A percentile compares a stretch with the other conserved stretches of the same genome.
Evolutionary conservation across 768 basidiomycete genomes (phyloP).

Genomic region (Porphyrellus cyaneotinctus): DNA sequence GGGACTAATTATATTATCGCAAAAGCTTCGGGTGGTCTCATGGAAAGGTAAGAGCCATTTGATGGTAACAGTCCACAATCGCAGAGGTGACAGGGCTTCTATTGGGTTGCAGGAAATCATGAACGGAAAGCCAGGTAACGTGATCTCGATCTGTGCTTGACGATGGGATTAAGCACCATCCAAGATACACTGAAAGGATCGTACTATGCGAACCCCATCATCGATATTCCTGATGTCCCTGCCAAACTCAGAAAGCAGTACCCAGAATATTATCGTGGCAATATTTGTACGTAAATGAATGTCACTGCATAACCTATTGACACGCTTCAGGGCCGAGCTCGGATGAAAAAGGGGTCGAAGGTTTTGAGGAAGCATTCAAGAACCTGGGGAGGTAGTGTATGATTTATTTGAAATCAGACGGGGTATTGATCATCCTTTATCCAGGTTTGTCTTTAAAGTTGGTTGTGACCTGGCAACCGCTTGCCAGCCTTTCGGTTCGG

Average conservation of each 20-base stretch:
- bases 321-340: constrained; percentile 54
- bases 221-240: constrained; percentile 63
- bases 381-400: constrained; percentile 59
- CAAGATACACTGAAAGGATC: constrained; percentile 86
- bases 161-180: background rate
- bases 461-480: constrained; percentile 80
- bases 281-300: constrained; percentile 64
- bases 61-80: background rate
- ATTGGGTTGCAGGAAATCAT: constrained; percentile 69
- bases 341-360: constrained; percentile 59
- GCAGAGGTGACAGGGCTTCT: background rate
- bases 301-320: background rate
- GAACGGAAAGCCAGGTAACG: constrained; percentile 84
- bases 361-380: constrained; percentile 88
- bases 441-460: constrained; percentile 74
- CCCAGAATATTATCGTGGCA: constrained; percentile 82
- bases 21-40: constrained; percentile 94
- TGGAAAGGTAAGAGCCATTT: constrained; percentile 63
- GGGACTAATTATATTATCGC: constrained; percentile 1
- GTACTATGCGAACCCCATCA: constrained; percentile 80
- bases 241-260: constrained; percentile 50
- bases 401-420: background rate
- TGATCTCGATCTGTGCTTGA: background rate
- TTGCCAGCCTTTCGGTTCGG: constrained; percentile 84
- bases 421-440: constrained; percentile 3